phyloP scores from a whole-genome alignment of 805 yeast species.

The Hanseniaspora lindneri region DNA sequence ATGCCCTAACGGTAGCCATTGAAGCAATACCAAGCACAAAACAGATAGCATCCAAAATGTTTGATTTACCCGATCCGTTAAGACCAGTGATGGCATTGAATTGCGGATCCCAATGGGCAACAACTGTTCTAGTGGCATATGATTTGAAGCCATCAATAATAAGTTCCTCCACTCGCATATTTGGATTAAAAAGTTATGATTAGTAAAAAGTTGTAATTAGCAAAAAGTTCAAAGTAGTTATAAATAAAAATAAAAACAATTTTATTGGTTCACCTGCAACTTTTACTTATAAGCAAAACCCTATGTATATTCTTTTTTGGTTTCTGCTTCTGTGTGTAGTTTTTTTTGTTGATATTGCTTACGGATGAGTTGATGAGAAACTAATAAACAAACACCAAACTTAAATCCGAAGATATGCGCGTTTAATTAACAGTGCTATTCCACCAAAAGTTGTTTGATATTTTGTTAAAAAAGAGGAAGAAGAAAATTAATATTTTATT shows the following conservation, averaged over 20 bases:
- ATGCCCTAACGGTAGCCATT: conserved; percentile 90
- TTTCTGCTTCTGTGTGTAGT: too few relatives aligned
- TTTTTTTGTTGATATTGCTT: not conserved
- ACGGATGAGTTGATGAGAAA: not conserved
- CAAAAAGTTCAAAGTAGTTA: too few relatives aligned
- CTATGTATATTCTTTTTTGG: too few relatives aligned
- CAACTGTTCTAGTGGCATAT: conserved; percentile 91
- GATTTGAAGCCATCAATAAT: conserved; percentile 97
- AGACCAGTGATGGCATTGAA: conserved; percentile 96
- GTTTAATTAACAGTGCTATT: too few relatives aligned
- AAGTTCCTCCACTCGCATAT: conserved; percentile 87
- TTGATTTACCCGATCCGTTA: conserved; percentile 95
- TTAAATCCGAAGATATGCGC: not conserved
- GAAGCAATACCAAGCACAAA: conserved; percentile 94
- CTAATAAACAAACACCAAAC: not conserved
- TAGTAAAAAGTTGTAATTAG: too few relatives aligned
- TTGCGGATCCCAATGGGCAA: conserved; percentile 89
- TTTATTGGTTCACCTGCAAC: too few relatives aligned
- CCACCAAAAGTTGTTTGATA: too few relatives aligned
- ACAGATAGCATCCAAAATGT: conserved; percentile 91
- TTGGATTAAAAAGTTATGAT: too few relatives aligned
- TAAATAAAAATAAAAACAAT: too few relatives aligned
- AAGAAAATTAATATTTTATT: too few relatives aligned
- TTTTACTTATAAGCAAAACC: too few relatives aligned
- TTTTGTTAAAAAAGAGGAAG: too few relatives aligned